A percentile compares a stretch with the other conserved stretches of the same genome.
These are phyloP conservation scores for Clitoria ternatea DNA, from an alignment of 306 rosid genomes.

Conservation along the genomic window DNA sequence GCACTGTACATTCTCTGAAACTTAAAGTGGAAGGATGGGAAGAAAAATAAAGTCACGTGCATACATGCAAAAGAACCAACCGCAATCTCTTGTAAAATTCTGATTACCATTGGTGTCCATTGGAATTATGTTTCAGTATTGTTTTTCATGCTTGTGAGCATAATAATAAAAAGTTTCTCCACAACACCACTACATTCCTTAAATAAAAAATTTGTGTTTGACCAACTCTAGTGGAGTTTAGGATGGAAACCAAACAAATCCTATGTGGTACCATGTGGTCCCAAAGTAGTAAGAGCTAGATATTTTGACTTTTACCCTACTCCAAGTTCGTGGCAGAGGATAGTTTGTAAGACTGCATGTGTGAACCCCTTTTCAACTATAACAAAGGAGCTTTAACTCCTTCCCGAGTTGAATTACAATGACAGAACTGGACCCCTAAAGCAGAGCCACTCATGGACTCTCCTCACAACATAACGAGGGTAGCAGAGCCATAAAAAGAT, in stretches of 20 bases:
- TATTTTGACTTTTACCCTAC: slow-evolving; percentile 22
- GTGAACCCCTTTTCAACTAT: slow-evolving; percentile 34
- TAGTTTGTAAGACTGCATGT: slow-evolving; percentile 19
- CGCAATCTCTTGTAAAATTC: slow-evolving; percentile 10
- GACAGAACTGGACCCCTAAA: slow-evolving; percentile 36
- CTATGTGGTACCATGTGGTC: too few relatives aligned
- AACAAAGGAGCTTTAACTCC: slow-evolving; percentile 44
- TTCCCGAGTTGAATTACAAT: slow-evolving; percentile 38
- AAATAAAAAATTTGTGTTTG: slow-evolving; percentile 8
- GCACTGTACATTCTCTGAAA: slow-evolving; percentile 40
- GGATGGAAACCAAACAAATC: too few relatives aligned
- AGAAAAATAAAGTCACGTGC: slow-evolving; percentile 34
- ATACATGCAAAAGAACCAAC: slow-evolving; percentile 29
- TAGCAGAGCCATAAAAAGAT: slow-evolving; percentile 1
- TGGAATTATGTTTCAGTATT: too few relatives aligned
- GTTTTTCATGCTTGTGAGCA: not conserved
- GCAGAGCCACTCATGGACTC: too few relatives aligned
- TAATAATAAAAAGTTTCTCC: slow-evolving; percentile 14
- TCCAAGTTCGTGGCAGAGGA: slow-evolving; percentile 27
- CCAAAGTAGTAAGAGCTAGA: too few relatives aligned
- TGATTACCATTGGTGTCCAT: slow-evolving; percentile 3
- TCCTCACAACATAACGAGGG: not conserved
- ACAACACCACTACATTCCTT: not conserved
- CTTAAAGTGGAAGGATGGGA: slow-evolving; percentile 40
- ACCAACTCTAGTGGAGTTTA: too few relatives aligned